Conservation (phyloP, 129 eudicot species). For the Pulicaria dysenterica region DNA sequence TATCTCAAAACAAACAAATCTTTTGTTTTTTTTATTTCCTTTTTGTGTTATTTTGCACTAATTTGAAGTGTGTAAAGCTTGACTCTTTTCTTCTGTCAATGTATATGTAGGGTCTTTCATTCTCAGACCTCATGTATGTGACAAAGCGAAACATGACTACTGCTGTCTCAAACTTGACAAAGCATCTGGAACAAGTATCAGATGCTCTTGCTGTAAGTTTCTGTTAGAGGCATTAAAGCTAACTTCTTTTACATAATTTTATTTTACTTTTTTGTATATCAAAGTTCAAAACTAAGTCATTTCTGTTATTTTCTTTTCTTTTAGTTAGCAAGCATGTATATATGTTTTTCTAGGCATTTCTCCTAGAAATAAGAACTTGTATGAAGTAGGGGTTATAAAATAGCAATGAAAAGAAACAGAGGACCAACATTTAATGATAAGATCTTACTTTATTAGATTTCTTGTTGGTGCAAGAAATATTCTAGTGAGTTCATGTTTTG, state of each 20-base stretch:
- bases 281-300: neutral
- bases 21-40: neutral
- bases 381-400: too few species aligned
- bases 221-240: neutral
- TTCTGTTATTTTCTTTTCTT: neutral
- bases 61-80: constrained; percentile 7
- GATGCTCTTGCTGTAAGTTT: constrained; percentile 85
- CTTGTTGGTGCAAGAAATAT: too few species aligned
- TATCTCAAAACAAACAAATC: neutral
- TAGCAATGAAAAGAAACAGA: too few species aligned
- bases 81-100: constrained; percentile 22
- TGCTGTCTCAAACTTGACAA: constrained; percentile 84
- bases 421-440: too few species aligned
- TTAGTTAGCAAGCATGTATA: neutral
- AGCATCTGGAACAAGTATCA: constrained; percentile 79
- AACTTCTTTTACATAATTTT: neutral
- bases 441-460: neutral
- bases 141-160: constrained; percentile 72
- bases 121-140: constrained; percentile 91
- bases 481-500: too few species aligned
- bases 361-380: too few species aligned
- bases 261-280: constrained; percentile 15
- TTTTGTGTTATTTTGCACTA: neutral
- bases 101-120: constrained; percentile 62
- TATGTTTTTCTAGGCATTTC: too few species aligned